Conservation (phyloP, 148 eudicot genomes). For the Simmondsia chinensis region DNA sequence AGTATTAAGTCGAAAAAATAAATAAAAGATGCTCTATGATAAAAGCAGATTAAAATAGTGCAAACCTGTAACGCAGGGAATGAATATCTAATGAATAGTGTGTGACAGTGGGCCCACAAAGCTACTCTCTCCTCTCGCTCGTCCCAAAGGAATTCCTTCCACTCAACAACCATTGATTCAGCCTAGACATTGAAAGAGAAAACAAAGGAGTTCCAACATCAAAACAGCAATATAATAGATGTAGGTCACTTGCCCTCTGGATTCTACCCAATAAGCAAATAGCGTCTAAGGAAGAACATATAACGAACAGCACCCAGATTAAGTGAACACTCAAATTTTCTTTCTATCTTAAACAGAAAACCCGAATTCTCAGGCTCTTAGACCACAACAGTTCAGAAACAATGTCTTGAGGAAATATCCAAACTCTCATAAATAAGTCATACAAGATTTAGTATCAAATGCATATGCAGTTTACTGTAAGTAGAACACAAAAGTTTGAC, state of each 20-base stretch:
- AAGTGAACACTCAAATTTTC: too few relatives aligned
- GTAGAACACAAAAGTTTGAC: too few relatives aligned
- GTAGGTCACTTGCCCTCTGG: too few relatives aligned
- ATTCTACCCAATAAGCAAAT: background rate
- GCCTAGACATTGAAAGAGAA: conserved; percentile 34
- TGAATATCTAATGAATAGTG: conserved; percentile 65
- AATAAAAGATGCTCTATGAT: background rate
- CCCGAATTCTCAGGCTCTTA: too few relatives aligned
- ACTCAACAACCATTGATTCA: conserved; percentile 88
- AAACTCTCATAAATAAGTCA: too few relatives aligned
- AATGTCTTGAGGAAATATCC: too few relatives aligned
- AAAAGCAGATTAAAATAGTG: conserved; percentile 4
- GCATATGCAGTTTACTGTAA: too few relatives aligned
- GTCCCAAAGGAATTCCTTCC: conserved; percentile 99
- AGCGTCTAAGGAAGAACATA: background rate
- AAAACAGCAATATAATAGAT: too few relatives aligned
- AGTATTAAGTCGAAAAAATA: conserved; percentile 1
- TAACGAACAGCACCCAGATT: too few relatives aligned
- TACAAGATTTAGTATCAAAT: too few relatives aligned
- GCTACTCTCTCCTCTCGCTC: conserved; percentile 92
- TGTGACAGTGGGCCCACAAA: conserved; percentile 96
- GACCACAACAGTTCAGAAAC: too few relatives aligned
- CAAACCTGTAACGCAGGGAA: conserved; percentile 85
- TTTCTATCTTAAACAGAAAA: too few relatives aligned
- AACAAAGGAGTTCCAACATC: background rate